Conservation (phyloP, 2,329 filamentous ascomycete genomes). For the Metarhizium album region DNA sequence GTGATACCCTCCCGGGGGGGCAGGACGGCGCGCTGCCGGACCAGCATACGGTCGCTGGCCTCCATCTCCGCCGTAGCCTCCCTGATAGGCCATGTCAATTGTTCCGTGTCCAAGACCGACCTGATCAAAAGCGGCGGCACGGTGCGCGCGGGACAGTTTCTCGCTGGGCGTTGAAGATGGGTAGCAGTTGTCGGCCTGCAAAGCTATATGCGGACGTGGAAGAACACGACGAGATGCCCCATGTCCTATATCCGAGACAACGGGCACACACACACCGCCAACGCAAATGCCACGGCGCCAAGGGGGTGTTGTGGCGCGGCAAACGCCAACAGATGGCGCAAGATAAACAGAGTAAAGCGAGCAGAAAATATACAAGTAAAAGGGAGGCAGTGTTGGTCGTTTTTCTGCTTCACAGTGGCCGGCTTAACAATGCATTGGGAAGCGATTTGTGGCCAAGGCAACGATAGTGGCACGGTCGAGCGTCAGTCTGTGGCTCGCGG, state of each 20-base stretch:
- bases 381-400: neutral
- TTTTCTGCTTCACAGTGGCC: neutral
- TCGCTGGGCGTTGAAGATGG: neutral
- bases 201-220: neutral
- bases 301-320: neutral
- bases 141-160: neutral
- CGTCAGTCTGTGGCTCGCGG: neutral
- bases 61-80: constrained; percentile 23
- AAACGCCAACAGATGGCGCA: neutral
- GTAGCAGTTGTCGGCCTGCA: neutral
- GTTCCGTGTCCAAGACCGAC: neutral
- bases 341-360: neutral
- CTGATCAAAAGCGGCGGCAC: neutral
- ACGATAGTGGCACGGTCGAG: neutral
- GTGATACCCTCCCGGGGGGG: constrained; percentile 22
- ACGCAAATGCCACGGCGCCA: neutral
- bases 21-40: constrained; percentile 30
- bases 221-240: neutral
- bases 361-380: neutral
- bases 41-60: constrained; percentile 38
- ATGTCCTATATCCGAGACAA: constrained; percentile 3
- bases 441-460: neutral
- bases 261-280: neutral
- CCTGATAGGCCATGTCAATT: constrained; percentile 40
- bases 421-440: neutral